Base-by-base conservation (phyloP, 2,329 filamentous ascomycete species). In the Harringtonia lauricola region DNA sequence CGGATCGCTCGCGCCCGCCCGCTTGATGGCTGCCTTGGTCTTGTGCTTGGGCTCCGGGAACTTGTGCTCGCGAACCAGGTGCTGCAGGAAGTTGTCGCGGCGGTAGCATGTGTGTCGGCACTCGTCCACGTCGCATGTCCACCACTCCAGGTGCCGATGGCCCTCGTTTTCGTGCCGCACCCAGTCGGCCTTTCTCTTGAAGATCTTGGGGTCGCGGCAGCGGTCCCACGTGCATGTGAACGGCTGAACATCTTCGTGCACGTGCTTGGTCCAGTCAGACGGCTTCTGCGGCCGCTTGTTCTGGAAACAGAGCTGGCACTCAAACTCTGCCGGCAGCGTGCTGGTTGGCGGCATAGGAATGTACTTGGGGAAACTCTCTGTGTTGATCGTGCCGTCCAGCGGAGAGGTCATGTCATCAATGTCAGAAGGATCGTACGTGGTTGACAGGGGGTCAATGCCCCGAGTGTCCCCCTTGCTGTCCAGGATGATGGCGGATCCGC, bases 161-260 rank as follows among this genome's bases (percentile, higher is more conserved):
- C 84, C 80, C 62, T 95, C 89, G 53, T 90, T 94, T 59, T 95
- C 89, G 55, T 95, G 89, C 26, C 89, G 77, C 19, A 95, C 87
- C 89, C 89, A 95, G 58, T 95, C 89, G 14, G 89, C 89, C 63
- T 95, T 95, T 39, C 88, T 78, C 64, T 95, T 95, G 69, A 95
- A 95, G 30, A 86, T 88, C 62, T 94, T 94, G 17, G 85, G 80
- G 39, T 94, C 87, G 9, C 76, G 74, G 57, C 89, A 95, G 41
- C 78, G 72, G 2, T 83, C 79, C 66, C 90, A 95, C 0, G 88
- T 95, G 62, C 89, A 95, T 3, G 86, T 94, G 53, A 95, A 95
- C 0, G 89, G 89, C 57, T 92, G 85, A 1, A 95, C 79, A 58
- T 95, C 89, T 62, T 95, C 89, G 54, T 94, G 86, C 1, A 95